A percentile compares a stretch with the other conserved stretches of the same genome.
Evolutionary conservation across 441 rosid species (phyloP).

Genomic region (Syzygium syzygioides): DNA sequence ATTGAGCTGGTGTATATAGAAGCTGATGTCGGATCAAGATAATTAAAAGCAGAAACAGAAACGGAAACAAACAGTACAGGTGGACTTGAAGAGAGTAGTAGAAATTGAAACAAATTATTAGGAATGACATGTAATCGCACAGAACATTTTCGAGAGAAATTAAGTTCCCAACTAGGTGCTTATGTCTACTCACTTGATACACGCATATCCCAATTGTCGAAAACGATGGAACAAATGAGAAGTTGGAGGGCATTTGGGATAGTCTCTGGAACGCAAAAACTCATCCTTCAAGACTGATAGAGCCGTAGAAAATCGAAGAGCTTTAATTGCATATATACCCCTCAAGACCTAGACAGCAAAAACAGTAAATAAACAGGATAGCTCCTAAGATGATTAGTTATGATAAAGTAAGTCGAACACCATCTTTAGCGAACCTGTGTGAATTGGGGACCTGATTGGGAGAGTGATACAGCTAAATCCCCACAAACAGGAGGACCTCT

Average conservation of each 20-base stretch:
- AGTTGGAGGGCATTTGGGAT: constrained; percentile 96
- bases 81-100: not conserved
- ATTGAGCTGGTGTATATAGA: not conserved
- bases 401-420: constrained; percentile 2
- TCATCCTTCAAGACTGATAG: constrained; percentile 92
- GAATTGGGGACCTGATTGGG: constrained; percentile 98
- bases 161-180: not conserved
- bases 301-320: constrained; percentile 93
- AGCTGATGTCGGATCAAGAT: not conserved
- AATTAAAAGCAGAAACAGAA: not conserved
- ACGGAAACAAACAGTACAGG: not conserved
- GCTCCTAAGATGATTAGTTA: not conserved
- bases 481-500: constrained; percentile 94
- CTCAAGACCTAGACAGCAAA: constrained; percentile 60
- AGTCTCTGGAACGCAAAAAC: constrained; percentile 94
- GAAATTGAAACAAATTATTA: not conserved
- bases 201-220: constrained; percentile 95
- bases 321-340: constrained; percentile 80
- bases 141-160: not conserved
- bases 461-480: constrained; percentile 94
- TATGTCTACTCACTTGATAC: constrained; percentile 65
- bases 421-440: constrained; percentile 63
- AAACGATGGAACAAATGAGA: constrained; percentile 91
- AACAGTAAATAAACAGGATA: constrained; percentile 20
- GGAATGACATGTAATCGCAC: not conserved